These are phyloP conservation scores for Haplosporangium sp. DNA, from an alignment of 371 early-diverging fungal genomes.

Conservation along the genomic window DNA sequence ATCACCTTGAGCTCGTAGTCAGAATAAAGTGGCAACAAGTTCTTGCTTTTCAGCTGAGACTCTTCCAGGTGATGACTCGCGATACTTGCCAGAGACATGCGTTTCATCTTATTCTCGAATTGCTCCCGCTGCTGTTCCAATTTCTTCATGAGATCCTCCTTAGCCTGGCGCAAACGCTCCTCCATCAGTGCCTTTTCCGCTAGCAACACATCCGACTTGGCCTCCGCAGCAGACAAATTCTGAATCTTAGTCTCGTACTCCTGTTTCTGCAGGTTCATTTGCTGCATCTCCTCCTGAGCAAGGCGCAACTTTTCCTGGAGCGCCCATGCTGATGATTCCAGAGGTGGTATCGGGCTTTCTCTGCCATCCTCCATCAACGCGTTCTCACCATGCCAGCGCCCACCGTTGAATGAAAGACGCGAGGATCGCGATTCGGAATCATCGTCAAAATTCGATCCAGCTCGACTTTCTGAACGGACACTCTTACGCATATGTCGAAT, in stretches of 20 bases:
- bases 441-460: slow-evolving; percentile 62
- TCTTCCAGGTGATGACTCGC: slow-evolving; percentile 37
- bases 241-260: slow-evolving; percentile 70
- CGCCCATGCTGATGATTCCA: slow-evolving; percentile 43
- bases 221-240: slow-evolving; percentile 59
- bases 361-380: slow-evolving; percentile 25
- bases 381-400: slow-evolving; percentile 46
- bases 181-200: slow-evolving; percentile 55
- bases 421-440: slow-evolving; percentile 60
- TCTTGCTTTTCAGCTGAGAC: slow-evolving; percentile 42
- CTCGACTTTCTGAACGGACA: slow-evolving; percentile 64
- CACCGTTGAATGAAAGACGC: slow-evolving; percentile 31
- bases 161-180: slow-evolving; percentile 57
- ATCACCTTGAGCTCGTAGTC: slow-evolving; percentile 64
- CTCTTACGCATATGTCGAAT: slow-evolving; percentile 62
- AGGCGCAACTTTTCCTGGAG: slow-evolving; percentile 64
- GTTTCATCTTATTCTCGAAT: slow-evolving; percentile 65
- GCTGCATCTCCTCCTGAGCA: slow-evolving; percentile 67
- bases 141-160: slow-evolving; percentile 63
- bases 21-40: slow-evolving; percentile 51
- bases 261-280: slow-evolving; percentile 63
- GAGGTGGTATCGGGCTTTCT: slow-evolving; percentile 28
- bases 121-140: slow-evolving; percentile 60
- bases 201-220: slow-evolving; percentile 57
- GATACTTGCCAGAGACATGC: slow-evolving; percentile 49